Conservation (phyloP, 768 basidiomycete genomes). For the Rhizopogon vesiculosus region DNA sequence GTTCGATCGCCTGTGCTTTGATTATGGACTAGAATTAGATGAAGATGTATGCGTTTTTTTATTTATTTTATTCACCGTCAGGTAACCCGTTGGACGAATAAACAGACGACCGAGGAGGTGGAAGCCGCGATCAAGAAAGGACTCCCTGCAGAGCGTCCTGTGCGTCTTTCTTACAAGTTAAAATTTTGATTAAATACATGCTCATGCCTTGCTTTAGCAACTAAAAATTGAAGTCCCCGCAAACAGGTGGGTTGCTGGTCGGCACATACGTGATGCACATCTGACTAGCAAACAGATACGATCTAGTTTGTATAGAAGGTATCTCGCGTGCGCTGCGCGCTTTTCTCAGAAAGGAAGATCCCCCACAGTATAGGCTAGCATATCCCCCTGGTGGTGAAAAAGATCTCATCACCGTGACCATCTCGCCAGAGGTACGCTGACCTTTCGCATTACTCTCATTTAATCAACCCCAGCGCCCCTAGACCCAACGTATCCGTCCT, state of each 20-base stretch:
- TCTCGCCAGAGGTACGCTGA: conserved; percentile 64
- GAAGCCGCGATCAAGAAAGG: conserved; percentile 80
- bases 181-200: too few species aligned
- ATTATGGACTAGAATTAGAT: conserved; percentile 96
- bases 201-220: conserved; percentile 51
- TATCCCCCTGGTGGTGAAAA: conserved; percentile 66
- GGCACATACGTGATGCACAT: conserved; percentile 3
- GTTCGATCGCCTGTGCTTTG: conserved; percentile 93
- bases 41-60: conserved; percentile 72
- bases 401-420: conserved; percentile 58
- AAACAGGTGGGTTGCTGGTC: conserved; percentile 60
- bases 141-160: conserved; percentile 79
- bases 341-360: conserved; percentile 66
- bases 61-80: neutral
- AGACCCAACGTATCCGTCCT: conserved; percentile 84
- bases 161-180: conserved; percentile 24
- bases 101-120: conserved; percentile 84
- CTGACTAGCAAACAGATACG: conserved; percentile 60
- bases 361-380: conserved; percentile 72
- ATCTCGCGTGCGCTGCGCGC: conserved; percentile 81
- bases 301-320: conserved; percentile 95
- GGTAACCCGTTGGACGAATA: conserved; percentile 1
- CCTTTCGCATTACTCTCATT: neutral
- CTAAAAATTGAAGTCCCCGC: conserved; percentile 98
- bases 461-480: neutral